Evolutionary conservation across 495 filamentous ascomycete genomes (phyloP).

Genomic region (Penicillium daleae): DNA sequence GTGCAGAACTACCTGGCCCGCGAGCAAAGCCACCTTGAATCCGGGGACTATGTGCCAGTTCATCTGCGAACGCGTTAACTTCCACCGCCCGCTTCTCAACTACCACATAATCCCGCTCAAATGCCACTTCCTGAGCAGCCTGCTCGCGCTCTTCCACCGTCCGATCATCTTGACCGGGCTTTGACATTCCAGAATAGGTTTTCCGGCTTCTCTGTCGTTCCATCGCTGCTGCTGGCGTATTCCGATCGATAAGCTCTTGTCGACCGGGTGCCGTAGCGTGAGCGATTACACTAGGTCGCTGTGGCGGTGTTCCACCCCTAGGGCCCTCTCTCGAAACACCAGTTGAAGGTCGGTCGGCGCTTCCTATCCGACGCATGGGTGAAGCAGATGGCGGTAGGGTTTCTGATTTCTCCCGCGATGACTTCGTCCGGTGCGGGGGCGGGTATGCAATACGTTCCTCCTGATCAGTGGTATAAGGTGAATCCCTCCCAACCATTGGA

Average conservation of each 20-base stretch:
- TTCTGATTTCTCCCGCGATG: constrained; percentile 37
- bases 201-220: constrained; percentile 56
- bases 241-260: constrained; percentile 51
- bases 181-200: constrained; percentile 50
- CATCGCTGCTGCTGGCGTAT: constrained; percentile 40
- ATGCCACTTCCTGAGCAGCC: constrained; percentile 83
- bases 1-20: constrained; percentile 49
- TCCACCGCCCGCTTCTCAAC: constrained; percentile 94
- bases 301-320: constrained; percentile 29
- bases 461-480: constrained; percentile 26
- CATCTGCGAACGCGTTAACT: constrained; percentile 96
- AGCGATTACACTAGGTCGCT: constrained; percentile 47
- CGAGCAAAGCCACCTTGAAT: constrained; percentile 50
- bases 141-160: constrained; percentile 67
- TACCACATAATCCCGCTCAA: constrained; percentile 92
- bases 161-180: constrained; percentile 44
- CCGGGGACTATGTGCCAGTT: constrained; percentile 77
- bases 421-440: constrained; percentile 27
- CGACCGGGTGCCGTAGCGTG: constrained; percentile 66
- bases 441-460: constrained; percentile 36
- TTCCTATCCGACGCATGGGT: constrained; percentile 44
- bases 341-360: constrained; percentile 41
- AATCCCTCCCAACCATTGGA: constrained; percentile 27
- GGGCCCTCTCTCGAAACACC: constrained; percentile 32
- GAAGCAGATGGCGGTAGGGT: constrained; percentile 42